phyloP scores from a whole-genome alignment of 2,329 filamentous ascomycete species.

The Chrysosporium keratinophilum region DNA sequence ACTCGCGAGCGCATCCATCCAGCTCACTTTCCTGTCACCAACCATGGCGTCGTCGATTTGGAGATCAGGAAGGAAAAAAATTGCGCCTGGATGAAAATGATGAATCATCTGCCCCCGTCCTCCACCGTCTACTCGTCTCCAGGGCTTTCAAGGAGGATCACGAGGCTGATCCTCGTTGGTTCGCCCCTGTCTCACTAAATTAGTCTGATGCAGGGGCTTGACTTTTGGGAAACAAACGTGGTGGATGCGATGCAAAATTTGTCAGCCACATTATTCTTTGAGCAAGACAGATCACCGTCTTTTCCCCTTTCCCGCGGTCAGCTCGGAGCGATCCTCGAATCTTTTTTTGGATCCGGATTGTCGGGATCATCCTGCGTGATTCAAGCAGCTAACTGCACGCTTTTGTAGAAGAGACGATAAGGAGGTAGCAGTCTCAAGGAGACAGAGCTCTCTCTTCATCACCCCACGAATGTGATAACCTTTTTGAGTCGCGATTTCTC shows the following conservation, averaged over 20 bases:
- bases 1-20: neutral
- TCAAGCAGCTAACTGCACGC: neutral
- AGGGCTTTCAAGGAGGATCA: neutral
- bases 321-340: neutral
- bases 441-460: no score
- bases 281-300: neutral
- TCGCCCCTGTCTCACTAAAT: slow-evolving; percentile 11
- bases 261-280: neutral
- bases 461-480: neutral
- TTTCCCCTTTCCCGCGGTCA: neutral
- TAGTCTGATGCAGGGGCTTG: slow-evolving; percentile 10
- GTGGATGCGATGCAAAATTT: slow-evolving; percentile 1
- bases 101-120: slow-evolving; percentile 6
- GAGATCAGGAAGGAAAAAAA: no score
- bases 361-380: slow-evolving; percentile 1
- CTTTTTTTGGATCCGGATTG: slow-evolving; percentile 3
- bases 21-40: neutral
- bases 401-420: neutral
- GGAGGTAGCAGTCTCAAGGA: neutral
- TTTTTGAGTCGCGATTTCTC: neutral
- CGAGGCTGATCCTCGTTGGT: slow-evolving; percentile 10
- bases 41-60: no score
- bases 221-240: slow-evolving; percentile 11
- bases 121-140: neutral
- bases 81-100: neutral